Conservation (phyloP, 2,329 filamentous ascomycete genomes). For the Elsinoe necatrix region DNA sequence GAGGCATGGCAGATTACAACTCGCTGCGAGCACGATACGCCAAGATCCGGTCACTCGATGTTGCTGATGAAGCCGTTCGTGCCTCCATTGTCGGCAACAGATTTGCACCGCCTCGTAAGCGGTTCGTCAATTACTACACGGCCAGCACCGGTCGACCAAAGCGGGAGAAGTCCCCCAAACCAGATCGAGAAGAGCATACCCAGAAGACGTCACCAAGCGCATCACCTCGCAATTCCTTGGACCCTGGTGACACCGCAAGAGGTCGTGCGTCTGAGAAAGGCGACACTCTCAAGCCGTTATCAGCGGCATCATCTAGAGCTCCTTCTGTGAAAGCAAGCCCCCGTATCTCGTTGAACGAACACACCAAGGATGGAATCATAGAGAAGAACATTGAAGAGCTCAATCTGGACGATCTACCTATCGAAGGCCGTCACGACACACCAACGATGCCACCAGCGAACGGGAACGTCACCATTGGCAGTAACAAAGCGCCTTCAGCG, state of each 20-base stretch:
- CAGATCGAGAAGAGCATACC: not conserved
- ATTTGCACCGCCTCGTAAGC: slow-evolving; percentile 45
- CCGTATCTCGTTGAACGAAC: slow-evolving; percentile 40
- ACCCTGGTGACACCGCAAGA: not conserved
- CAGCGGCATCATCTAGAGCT: slow-evolving; percentile 14
- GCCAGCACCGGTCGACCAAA: slow-evolving; percentile 66
- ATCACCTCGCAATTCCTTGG: not conserved
- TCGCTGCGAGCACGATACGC: slow-evolving; percentile 63
- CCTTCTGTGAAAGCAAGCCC: slow-evolving; percentile 28
- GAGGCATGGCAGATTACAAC: slow-evolving; percentile 67
- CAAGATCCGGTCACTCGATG: slow-evolving; percentile 61
- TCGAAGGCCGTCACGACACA: slow-evolving; percentile 11
- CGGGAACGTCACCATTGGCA: not conserved
- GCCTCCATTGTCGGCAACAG: slow-evolving; percentile 27
- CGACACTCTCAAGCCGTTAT: not conserved
- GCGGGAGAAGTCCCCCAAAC: slow-evolving; percentile 40
- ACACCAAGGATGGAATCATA: slow-evolving; percentile 32
- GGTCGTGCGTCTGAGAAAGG: not conserved
- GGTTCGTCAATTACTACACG: slow-evolving; percentile 88
- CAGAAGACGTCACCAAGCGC: not conserved
- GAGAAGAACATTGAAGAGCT: slow-evolving; percentile 27
- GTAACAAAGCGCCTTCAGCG: not conserved
- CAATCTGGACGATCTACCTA: slow-evolving; percentile 9
- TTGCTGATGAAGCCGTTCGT: slow-evolving; percentile 48
- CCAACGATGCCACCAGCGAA: slow-evolving; percentile 1